Base-by-base conservation (phyloP, 192 early-diverging fungal genomes). In the Coemansia biformis region DNA sequence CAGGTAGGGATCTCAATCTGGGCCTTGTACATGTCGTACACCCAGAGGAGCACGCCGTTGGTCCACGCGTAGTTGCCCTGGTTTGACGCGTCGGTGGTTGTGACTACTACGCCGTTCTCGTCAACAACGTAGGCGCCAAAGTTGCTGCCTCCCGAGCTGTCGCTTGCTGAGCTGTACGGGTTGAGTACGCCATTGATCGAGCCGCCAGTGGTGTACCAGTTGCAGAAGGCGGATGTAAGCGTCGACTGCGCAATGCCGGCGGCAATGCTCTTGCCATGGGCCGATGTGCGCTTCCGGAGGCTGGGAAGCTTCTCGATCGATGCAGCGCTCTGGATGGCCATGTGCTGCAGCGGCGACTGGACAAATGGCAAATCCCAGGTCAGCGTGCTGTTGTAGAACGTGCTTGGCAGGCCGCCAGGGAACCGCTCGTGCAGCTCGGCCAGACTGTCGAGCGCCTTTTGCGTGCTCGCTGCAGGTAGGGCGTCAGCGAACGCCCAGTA, bases 321-420 rank as follows among this genome's bases (percentile, higher is more conserved):
- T 4, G 51, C 40, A 15, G 56, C 66, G 21, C 50, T 54, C 16
- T 70, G 50, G 13, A 81, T 55, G 14, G 74, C 57, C 51, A 81
- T 69, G 39, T 82, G 81, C 46, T 78, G 71, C 41, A 82, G 63
- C 13, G 83, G 83, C 14, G 83, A 78, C 75, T 82, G 83, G 14
- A 75, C 63, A 45, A 86, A 79, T 9, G 86, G 86, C 37, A 60
- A 79, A 57, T 86, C 86, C 86, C 86, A 87, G 42, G 78, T 75
- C 62, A 83, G 54, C 6, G 76, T 57, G 3, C 79, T 81, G 44
- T 76, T 75, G 54, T 66, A 66, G n/a, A 62, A 37, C 12, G 86
- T 83, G 29, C 82, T 78, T 12, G 83, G 73, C 40, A 86, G 54
- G 5, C 80, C 81, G 12, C 84, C 84, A 3, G 76, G 76, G 51